phyloP scores from a whole-genome alignment of 352 stramenopile species.

The Globisporangium okanoganense region DNA sequence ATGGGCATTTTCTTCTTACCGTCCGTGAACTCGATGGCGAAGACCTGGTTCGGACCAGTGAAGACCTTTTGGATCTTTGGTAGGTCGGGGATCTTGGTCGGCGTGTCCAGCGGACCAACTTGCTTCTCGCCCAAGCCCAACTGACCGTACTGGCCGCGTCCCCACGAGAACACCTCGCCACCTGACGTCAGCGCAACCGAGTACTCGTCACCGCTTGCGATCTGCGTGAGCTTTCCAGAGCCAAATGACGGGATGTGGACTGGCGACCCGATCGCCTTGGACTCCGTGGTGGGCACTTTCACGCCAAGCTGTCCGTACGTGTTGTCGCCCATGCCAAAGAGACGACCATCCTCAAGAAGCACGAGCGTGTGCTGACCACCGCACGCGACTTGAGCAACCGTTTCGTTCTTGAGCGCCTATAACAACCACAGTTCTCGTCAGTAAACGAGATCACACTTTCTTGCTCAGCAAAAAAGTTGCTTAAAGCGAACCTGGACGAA shows the following conservation, averaged over 20 bases:
- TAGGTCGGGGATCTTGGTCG: slow-evolving; percentile 51
- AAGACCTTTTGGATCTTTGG: slow-evolving; percentile 60
- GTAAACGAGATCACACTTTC: background rate
- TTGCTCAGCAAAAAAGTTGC: background rate
- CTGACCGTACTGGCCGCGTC: slow-evolving; percentile 62
- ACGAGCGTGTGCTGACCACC: slow-evolving; percentile 70
- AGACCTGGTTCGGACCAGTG: slow-evolving; percentile 69
- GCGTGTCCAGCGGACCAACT: slow-evolving; percentile 26
- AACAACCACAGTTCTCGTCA: background rate
- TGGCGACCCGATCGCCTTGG: slow-evolving; percentile 34
- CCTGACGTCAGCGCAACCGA: slow-evolving; percentile 50
- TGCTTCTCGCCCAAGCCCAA: slow-evolving; percentile 49
- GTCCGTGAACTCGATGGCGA: slow-evolving; percentile 73
- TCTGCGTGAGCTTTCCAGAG: slow-evolving; percentile 32
- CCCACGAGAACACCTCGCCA: slow-evolving; percentile 72
- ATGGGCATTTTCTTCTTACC: slow-evolving; percentile 30
- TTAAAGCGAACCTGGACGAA: slow-evolving; percentile 47
- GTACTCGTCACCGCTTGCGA: slow-evolving; percentile 60
- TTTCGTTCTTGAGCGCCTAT: slow-evolving; percentile 51
- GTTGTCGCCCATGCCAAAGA: slow-evolving; percentile 77
- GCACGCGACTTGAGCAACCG: slow-evolving; percentile 56
- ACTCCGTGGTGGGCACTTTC: slow-evolving; percentile 24
- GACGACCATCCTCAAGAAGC: slow-evolving; percentile 47
- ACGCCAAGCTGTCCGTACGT: slow-evolving; percentile 63
- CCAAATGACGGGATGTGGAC: slow-evolving; percentile 21